A percentile compares a stretch with the other conserved stretches of the same genome.
These are phyloP conservation scores for Candida glaebosa DNA, from an alignment of 805 yeast species.

Conservation along the genomic window DNA sequence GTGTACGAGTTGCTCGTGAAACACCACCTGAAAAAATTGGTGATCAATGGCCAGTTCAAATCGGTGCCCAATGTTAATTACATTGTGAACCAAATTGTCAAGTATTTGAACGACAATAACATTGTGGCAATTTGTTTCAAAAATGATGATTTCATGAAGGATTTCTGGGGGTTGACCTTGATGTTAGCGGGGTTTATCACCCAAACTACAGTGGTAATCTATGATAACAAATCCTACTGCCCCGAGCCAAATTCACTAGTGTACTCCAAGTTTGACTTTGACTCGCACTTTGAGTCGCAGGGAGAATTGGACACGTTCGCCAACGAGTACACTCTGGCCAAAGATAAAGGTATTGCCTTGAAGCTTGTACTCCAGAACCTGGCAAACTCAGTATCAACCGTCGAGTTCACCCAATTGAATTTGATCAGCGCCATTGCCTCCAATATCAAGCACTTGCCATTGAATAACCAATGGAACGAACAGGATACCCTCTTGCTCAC, in stretches of 20 bases:
- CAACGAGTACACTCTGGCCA: slow-evolving; percentile 28
- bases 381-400: slow-evolving; percentile 11
- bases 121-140: slow-evolving; percentile 22
- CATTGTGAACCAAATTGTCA: slow-evolving; percentile 19
- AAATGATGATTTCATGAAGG: slow-evolving; percentile 18
- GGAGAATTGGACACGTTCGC: slow-evolving; percentile 12
- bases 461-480: slow-evolving; percentile 27
- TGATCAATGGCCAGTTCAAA: slow-evolving; percentile 15
- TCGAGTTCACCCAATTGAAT: slow-evolving; percentile 47
- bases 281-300: not conserved
- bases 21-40: slow-evolving; percentile 24
- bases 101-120: slow-evolving; percentile 14
- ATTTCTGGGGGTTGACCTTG: slow-evolving; percentile 33
- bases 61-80: slow-evolving; percentile 19
- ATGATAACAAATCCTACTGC: not conserved
- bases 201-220: slow-evolving; percentile 29
- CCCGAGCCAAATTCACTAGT: not conserved
- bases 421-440: slow-evolving; percentile 54
- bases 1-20: slow-evolving; percentile 55
- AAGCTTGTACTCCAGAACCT: slow-evolving; percentile 16
- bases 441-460: slow-evolving; percentile 45
- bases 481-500: slow-evolving; percentile 23
- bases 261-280: not conserved
- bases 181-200: slow-evolving; percentile 44
- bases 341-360: slow-evolving; percentile 37